Percentiles rank a stretch among this genome's conserved stretches.
Evolutionary conservation across 768 basidiomycete species (phyloP).

Genomic region (Gloeostereum incarnatum): DNA sequence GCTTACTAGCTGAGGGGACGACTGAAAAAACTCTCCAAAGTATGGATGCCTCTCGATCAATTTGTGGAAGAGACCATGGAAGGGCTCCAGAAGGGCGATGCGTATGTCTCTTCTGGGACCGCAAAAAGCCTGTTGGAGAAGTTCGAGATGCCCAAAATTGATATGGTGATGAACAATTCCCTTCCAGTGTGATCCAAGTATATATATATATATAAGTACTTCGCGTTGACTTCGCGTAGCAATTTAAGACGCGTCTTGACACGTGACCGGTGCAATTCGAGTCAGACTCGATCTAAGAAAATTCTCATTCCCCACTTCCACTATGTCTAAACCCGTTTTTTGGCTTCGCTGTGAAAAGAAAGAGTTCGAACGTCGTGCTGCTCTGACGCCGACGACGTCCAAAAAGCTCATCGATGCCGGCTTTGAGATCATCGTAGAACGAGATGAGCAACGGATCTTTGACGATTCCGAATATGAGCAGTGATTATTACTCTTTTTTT

Average conservation of each 20-base stretch:
- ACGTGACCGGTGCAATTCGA: too few relatives aligned
- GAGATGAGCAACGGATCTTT: slow-evolving; percentile 91
- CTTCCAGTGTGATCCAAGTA: too few relatives aligned
- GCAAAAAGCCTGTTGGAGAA: slow-evolving; percentile 15
- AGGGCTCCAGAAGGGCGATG: slow-evolving; percentile 25
- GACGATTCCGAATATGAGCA: slow-evolving; percentile 85
- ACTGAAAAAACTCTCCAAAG: slow-evolving; percentile 34
- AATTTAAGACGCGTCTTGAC: too few relatives aligned
- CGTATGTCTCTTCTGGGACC: slow-evolving; percentile 16
- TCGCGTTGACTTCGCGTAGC: too few relatives aligned
- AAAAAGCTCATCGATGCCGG: slow-evolving; percentile 82
- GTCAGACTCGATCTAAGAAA: too few relatives aligned
- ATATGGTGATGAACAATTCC: too few relatives aligned
- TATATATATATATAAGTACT: too few relatives aligned
- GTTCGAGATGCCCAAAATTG: slow-evolving; percentile 27
- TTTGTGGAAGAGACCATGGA: slow-evolving; percentile 30
- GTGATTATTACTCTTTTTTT: slow-evolving; percentile 43
- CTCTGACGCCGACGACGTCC: slow-evolving; percentile 85
- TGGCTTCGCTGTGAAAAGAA: slow-evolving; percentile 99
- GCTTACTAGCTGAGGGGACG: slow-evolving; percentile 37
- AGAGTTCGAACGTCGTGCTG: slow-evolving; percentile 85
- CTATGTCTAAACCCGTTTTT: slow-evolving; percentile 47
- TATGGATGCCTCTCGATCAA: slow-evolving; percentile 45
- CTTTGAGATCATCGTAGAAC: slow-evolving; percentile 86
- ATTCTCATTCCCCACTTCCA: slow-evolving; percentile 8